phyloP scores from a whole-genome alignment of 805 yeast genomes.

The Wickerhamiella lipophila region DNA sequence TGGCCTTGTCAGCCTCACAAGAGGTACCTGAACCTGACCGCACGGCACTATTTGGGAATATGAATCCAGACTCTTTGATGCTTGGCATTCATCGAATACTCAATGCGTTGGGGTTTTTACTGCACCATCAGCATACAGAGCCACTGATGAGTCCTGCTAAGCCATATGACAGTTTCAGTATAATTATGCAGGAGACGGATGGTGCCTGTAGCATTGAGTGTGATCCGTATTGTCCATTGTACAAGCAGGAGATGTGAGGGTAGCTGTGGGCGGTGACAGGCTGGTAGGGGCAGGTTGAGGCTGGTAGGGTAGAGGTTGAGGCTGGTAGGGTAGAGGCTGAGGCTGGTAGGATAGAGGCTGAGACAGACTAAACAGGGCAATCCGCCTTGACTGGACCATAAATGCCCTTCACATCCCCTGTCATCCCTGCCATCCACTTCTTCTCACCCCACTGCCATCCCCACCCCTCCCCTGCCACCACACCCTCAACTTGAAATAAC shows the following conservation, averaged over 20 bases:
- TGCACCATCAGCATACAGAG: not conserved
- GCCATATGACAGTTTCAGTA: not conserved
- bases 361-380: no score
- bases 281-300: not conserved
- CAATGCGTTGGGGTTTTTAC: not conserved
- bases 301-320: not conserved
- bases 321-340: no score
- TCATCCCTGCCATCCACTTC: no score
- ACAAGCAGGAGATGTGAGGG: not conserved
- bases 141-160: not conserved
- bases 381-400: no score
- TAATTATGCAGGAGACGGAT: not conserved
- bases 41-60: no score
- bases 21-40: no score
- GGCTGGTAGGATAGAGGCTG: no score
- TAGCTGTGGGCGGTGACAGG: no score
- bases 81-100: not conserved
- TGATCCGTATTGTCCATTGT: not conserved
- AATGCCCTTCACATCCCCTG: no score
- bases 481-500: no score
- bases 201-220: not conserved
- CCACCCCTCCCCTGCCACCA: not conserved
- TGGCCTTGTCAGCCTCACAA: not conserved
- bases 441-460: not conserved
- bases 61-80: not conserved